Conservation (phyloP, 2,329 filamentous ascomycete species). For the Ophiostoma populinum region DNA sequence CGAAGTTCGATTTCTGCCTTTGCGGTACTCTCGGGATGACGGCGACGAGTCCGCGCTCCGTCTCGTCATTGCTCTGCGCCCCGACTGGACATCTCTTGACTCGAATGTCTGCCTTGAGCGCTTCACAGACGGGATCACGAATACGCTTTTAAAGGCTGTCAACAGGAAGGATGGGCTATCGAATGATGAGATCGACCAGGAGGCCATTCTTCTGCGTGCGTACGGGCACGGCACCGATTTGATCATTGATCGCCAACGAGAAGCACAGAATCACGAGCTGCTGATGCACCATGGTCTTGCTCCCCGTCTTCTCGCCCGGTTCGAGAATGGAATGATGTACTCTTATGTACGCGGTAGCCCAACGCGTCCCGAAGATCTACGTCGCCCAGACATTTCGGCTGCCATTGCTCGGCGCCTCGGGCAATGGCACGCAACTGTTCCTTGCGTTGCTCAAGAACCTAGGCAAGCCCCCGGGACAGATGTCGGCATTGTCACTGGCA, state of each 20-base stretch:
- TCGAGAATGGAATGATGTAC: slow-evolving; percentile 93
- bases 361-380: slow-evolving; percentile 65
- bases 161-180: slow-evolving; percentile 51
- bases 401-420: slow-evolving; percentile 73
- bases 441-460: slow-evolving; percentile 27
- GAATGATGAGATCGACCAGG: slow-evolving; percentile 60
- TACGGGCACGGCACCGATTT: slow-evolving; percentile 91
- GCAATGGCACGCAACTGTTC: slow-evolving; percentile 75
- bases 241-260: slow-evolving; percentile 87
- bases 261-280: slow-evolving; percentile 63
- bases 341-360: slow-evolving; percentile 70
- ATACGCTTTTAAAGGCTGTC: slow-evolving; percentile 70
- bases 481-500: neutral
- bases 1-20: slow-evolving; percentile 43
- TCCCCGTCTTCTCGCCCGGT: slow-evolving; percentile 73
- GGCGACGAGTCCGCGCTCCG: slow-evolving; percentile 62
- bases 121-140: slow-evolving; percentile 97
- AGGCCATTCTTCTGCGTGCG: slow-evolving; percentile 76
- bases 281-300: slow-evolving; percentile 72
- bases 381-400: slow-evolving; percentile 56
- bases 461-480: neutral
- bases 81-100: slow-evolving; percentile 49
- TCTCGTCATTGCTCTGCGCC: slow-evolving; percentile 63
- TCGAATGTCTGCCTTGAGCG: slow-evolving; percentile 54
- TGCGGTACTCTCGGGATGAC: slow-evolving; percentile 62